Evolutionary conservation across 2,329 filamentous ascomycete species (phyloP).

Genomic region (Neonectria magnoliae): DNA sequence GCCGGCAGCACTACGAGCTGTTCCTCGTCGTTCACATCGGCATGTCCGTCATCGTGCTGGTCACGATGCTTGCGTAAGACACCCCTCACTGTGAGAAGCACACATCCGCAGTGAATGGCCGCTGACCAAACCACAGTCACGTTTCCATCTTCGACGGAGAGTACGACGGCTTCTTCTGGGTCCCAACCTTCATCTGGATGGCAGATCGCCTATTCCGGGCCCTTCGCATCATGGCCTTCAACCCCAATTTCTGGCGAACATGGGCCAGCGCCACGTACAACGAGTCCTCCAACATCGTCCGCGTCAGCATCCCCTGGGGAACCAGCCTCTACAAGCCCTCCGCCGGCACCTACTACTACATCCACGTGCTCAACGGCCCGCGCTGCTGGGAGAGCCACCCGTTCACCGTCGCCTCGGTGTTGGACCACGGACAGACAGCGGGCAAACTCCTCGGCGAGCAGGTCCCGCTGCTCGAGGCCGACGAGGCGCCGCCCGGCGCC

Average conservation of each 20-base stretch:
- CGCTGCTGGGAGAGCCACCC: slow-evolving; percentile 61
- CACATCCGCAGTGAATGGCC: no score
- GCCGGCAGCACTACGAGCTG: slow-evolving; percentile 62
- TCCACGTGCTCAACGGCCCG: slow-evolving; percentile 53
- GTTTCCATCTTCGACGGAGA: slow-evolving; percentile 62
- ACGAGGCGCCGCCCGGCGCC: background rate
- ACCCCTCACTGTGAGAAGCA: no score
- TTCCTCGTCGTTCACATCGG: slow-evolving; percentile 62
- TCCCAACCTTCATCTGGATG: slow-evolving; percentile 59
- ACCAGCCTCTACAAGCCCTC: slow-evolving; percentile 47
- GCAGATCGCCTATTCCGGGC: slow-evolving; percentile 59
- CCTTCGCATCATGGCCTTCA: slow-evolving; percentile 54
- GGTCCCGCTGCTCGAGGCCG: slow-evolving; percentile 44
- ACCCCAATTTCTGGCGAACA: slow-evolving; percentile 50
- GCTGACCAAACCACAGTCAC: slow-evolving; percentile 48
- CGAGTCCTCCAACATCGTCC: slow-evolving; percentile 53
- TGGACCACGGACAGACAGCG: slow-evolving; percentile 21
- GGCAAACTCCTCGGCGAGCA: slow-evolving; percentile 45
- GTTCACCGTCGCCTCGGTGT: slow-evolving; percentile 55
- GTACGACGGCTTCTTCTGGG: slow-evolving; percentile 62
- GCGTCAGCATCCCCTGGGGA: slow-evolving; percentile 51
- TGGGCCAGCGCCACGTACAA: slow-evolving; percentile 49
- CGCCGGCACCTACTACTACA: slow-evolving; percentile 58
- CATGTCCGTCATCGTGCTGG: slow-evolving; percentile 60
- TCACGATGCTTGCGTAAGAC: slow-evolving; percentile 62